A percentile compares a stretch with the other conserved stretches of the same genome.
phyloP scores from a whole-genome alignment of 1,284 basidiomycete species.

The Leccinum holopus region DNA sequence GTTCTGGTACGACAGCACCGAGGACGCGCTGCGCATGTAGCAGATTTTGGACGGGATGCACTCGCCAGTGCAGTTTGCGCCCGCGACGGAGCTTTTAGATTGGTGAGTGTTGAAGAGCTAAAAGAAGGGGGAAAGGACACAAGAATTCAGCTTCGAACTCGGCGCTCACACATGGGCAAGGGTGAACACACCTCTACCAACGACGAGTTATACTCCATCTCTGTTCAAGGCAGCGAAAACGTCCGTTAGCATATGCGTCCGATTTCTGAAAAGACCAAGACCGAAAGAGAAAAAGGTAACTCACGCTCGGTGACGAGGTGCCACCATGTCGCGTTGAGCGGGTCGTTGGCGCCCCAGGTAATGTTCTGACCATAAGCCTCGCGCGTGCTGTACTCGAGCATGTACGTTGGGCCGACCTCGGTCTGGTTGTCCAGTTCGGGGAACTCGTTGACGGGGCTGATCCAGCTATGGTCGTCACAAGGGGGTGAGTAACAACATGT shows the following conservation, averaged over 20 bases:
- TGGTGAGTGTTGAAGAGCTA: conserved; percentile 44
- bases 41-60: conserved; percentile 46
- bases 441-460: conserved; percentile 38
- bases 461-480: conserved; percentile 31
- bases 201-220: conserved; percentile 39
- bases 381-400: conserved; percentile 45
- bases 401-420: conserved; percentile 41
- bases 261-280: background rate
- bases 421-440: conserved; percentile 34
- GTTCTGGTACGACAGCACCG: conserved; percentile 36
- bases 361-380: conserved; percentile 43
- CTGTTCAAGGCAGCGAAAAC: conserved; percentile 14
- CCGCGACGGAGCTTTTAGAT: conserved; percentile 39
- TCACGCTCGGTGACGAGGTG: conserved; percentile 45
- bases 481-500: background rate
- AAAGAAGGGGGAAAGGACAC: background rate
- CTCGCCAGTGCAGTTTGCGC: conserved; percentile 35
- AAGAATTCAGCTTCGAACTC: background rate
- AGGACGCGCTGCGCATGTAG: conserved; percentile 45
- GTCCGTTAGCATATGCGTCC: background rate
- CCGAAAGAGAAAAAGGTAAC: conserved; percentile 1
- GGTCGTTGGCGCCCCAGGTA: conserved; percentile 42
- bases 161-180: background rate
- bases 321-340: conserved; percentile 54
- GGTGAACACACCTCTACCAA: conserved; percentile 35